phyloP scores from a whole-genome alignment of 805 yeast species.

The Wickerhamomyces bovis region DNA sequence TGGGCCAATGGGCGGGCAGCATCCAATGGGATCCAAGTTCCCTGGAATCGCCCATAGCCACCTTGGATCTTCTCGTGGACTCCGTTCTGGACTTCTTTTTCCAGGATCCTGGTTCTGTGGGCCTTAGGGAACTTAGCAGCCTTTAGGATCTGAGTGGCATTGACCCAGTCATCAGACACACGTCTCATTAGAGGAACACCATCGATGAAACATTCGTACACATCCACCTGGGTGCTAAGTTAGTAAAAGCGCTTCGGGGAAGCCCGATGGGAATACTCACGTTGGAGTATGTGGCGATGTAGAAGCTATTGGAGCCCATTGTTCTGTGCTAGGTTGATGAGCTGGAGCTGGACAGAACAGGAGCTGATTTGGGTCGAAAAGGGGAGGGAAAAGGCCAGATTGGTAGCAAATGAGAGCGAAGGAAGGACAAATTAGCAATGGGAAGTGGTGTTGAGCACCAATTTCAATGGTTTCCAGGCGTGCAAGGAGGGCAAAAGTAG shows the following conservation, averaged over 20 bases:
- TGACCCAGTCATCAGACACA: conserved; percentile 88
- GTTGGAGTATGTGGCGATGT: conserved; percentile 24
- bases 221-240: conserved; percentile 17
- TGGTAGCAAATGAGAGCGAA: background rate
- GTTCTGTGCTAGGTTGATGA: background rate
- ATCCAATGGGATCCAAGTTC: conserved; percentile 76
- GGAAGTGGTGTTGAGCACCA: background rate
- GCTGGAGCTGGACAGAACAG: background rate
- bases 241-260: background rate
- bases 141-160: conserved; percentile 76
- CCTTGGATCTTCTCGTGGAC: conserved; percentile 76
- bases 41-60: conserved; percentile 81
- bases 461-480: background rate
- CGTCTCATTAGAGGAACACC: conserved; percentile 63
- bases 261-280: conserved; percentile 8
- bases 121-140: conserved; percentile 76
- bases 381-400: background rate
- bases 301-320: conserved; percentile 6
- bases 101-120: conserved; percentile 69
- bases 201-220: conserved; percentile 24
- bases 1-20: conserved; percentile 56
- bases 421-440: background rate
- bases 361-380: no score
- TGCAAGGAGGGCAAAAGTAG: background rate
- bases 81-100: conserved; percentile 65